Evolutionary conservation across 208 protist species (phyloP), one percentile per base, ranked within the genome.

Genomic region (Leishmania tropica): DNA sequence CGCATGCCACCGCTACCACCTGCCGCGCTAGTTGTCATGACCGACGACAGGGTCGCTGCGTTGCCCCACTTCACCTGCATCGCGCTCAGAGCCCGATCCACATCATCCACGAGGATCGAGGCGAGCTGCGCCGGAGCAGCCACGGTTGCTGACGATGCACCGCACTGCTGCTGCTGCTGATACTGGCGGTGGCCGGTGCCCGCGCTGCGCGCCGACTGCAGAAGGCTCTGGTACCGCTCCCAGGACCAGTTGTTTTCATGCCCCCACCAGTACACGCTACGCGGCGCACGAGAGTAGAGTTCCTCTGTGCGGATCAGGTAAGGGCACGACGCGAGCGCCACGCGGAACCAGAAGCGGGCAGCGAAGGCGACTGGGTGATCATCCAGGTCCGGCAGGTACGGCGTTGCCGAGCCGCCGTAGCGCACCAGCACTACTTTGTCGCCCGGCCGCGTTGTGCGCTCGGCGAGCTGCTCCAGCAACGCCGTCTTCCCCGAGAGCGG

Each of bases 291-390:
- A 2, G 89, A 89, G 85, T 91, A 95, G 65, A 97, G 89, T 71
- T 93, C 89, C 73, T 97, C 92, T 15, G 88, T 92, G 64, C 88
- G 90, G n/a, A 95, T 85, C 54, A 95, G 82, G 68, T 88, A 95
- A 0, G 94, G 94, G 60, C 90, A 93, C 28, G 87, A 93, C 5
- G 92, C 86, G 24, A 97, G 86, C 37, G 90, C 94, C 6, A 92
- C 94, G 79, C 94, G 92, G 40, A 97, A 97, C 94, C 94, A 97
- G 67, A 97, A 94, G 45, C 94, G 90, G 0, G 94, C 60, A 1
- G 94, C 78, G 76, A 97, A 95, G 60, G 94, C 92, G 17, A 95
- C 72, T 8, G 94, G 94, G 77, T 97, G 90, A 81, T 97, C 94
- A 65, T 97, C 94, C 51, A 97, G 76, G 73, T 94, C 94, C 1